Conservation (phyloP, 2,329 filamentous ascomycete genomes). For the Claviceps digitariae region DNA sequence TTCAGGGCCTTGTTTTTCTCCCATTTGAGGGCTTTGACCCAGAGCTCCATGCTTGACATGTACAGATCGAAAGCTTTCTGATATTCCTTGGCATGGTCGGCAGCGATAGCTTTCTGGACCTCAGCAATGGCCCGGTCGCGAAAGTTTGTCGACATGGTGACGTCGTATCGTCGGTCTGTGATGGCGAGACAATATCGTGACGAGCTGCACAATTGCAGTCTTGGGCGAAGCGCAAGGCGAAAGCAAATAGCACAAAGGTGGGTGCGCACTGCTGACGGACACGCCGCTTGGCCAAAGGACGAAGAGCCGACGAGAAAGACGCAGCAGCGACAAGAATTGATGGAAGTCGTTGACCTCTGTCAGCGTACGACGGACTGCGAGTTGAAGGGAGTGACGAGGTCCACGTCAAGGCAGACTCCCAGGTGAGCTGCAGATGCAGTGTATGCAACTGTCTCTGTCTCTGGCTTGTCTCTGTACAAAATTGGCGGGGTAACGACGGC, state of each 20-base stretch:
- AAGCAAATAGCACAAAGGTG: not conserved
- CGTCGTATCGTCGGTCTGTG: slow-evolving; percentile 1
- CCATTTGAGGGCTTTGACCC: slow-evolving; percentile 99
- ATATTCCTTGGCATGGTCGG: slow-evolving; percentile 90
- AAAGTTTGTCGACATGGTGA: slow-evolving; percentile 87
- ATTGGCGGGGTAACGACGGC: slow-evolving; percentile 27
- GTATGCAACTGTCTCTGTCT: not conserved
- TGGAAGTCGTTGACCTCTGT: not conserved
- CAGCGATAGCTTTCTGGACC: slow-evolving; percentile 95
- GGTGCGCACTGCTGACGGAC: not conserved
- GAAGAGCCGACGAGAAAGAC: not conserved
- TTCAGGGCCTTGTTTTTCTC: slow-evolving; percentile 97
- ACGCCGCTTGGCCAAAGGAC: not conserved
- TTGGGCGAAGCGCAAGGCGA: not conserved
- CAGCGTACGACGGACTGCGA: not conserved
- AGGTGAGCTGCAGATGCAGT: not conserved
- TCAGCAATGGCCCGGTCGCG: slow-evolving; percentile 90
- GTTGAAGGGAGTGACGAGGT: not conserved
- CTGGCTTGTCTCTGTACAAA: not conserved
- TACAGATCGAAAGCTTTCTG: slow-evolving; percentile 94
- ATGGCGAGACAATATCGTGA: not conserved
- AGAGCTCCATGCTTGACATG: slow-evolving; percentile 90
- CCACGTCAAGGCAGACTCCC: not conserved
- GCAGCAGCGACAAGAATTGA: not conserved
- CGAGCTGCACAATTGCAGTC: not conserved